Conservation (phyloP, 495 filamentous ascomycete species). For the Pseudoneurospora amorphoporcata region DNA sequence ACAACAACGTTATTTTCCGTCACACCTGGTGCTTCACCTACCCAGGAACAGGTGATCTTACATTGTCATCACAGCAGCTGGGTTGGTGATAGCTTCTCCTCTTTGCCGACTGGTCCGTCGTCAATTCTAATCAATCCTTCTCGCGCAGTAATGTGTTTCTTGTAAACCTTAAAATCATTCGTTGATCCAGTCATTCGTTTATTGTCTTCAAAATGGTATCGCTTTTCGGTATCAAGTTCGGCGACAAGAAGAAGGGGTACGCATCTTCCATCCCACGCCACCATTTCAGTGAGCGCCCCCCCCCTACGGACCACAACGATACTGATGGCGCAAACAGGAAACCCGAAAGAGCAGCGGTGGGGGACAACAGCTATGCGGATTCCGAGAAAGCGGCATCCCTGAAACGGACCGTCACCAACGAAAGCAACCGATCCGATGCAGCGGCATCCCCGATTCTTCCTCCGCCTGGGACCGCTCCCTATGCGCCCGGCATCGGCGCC, state of each 20-base stretch:
- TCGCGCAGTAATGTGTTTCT: slow-evolving; percentile 11
- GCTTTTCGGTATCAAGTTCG: slow-evolving; percentile 39
- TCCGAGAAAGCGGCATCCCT: slow-evolving; percentile 22
- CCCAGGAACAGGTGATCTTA: background rate
- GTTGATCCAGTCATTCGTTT: background rate
- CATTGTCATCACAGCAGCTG: background rate
- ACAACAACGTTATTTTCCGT: background rate
- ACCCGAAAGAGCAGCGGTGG: slow-evolving; percentile 16
- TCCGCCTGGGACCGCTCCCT: slow-evolving; percentile 10
- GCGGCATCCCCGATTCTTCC: slow-evolving; percentile 19
- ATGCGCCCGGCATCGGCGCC: slow-evolving; percentile 16
- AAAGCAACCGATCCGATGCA: slow-evolving; percentile 22
- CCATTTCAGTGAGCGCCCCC: background rate
- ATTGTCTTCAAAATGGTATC: slow-evolving; percentile 32
- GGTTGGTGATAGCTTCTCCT: background rate
- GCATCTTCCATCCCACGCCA: slow-evolving; percentile 16
- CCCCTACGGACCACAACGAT: slow-evolving; percentile 1
- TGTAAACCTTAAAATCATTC: slow-evolving; percentile 6
- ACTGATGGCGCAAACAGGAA: slow-evolving; percentile 23
- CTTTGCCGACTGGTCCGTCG: slow-evolving; percentile 1
- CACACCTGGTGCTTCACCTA: background rate
- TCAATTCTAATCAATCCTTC: background rate
- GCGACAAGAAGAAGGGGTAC: slow-evolving; percentile 35
- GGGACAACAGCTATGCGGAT: slow-evolving; percentile 20
- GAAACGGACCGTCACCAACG: slow-evolving; percentile 15